Evolutionary conservation across 768 basidiomycete genomes (phyloP), one percentile per base, ranked within the genome.

Genomic region (Tylopilus sp.): DNA sequence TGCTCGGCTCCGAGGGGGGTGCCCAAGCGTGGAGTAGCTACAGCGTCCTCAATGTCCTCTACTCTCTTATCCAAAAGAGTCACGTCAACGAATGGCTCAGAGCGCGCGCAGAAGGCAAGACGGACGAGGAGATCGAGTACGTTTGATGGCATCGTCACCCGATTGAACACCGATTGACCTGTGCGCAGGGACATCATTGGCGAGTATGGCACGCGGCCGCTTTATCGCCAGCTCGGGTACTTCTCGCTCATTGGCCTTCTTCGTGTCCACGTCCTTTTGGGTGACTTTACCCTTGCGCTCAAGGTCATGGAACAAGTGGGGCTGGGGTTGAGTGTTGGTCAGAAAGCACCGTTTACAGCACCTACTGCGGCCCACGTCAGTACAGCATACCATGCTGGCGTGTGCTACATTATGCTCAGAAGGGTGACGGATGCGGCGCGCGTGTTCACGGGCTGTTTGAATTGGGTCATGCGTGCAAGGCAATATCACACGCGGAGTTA

Each of bases 361-460:
- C 93, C 97, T 17, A 98, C 95, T 2, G 92, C 95, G n/a, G 94
- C 92, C 60, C 94, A 97, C 73, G 93, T 98, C 55, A 81, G 91
- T 46, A 89, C 90, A 3, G 92, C 92, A 69, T 97, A 97, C 75
- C 92, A 95, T 64, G 91, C 95, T 56, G 95, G 94, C 30, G 90
- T 98, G 76, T 94, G 94, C 73, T 98, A 98, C 72, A 81, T 98
- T 69, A 91, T 93, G 80, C 81, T 99, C 40, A 80, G 91, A 40
- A 83, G 97, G 57, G 97, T 95, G 71, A 85, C 94, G 4, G 97
- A 99, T 65, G 97, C 97, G 21, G 92, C 91, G 67, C 88, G 94
- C 35, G 86, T 91, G 5, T 95, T 98, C 66, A 89, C 93, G 33
- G 86, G 86, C 12, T 88, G 95, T 64, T 76, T 97, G 42, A 95